Evolutionary conservation across 2,329 filamentous ascomycete genomes (phyloP).

Genomic region (Fusarium beomiforme): DNA sequence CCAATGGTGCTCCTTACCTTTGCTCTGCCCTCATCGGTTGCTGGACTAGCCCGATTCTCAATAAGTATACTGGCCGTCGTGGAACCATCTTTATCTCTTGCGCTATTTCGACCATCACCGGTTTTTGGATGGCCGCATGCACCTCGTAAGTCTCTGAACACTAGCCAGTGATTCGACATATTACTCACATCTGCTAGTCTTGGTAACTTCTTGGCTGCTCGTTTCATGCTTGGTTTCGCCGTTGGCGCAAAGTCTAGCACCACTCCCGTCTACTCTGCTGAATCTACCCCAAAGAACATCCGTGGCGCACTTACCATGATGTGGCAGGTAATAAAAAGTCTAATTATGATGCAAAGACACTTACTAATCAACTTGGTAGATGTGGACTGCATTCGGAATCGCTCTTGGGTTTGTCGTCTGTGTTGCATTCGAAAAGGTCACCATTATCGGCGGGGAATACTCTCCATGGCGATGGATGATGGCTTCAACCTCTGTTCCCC

Average conservation of each 20-base stretch:
- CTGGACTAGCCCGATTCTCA: conserved; percentile 56
- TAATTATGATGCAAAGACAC: accelerated
- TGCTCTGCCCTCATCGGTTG: conserved; percentile 54
- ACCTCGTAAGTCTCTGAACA: conserved; percentile 59
- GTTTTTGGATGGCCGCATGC: conserved; percentile 65
- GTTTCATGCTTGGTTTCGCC: conserved; percentile 50
- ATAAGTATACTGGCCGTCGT: conserved; percentile 69
- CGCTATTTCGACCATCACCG: conserved; percentile 59
- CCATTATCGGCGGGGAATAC: conserved; percentile 47
- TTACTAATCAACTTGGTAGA: not conserved
- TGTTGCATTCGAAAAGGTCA: conserved; percentile 44
- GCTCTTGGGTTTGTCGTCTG: conserved; percentile 52
- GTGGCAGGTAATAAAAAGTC: conserved; percentile 42
- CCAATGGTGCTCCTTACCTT: conserved; percentile 66
- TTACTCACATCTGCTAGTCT: not conserved
- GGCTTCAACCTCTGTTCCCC: conserved; percentile 63
- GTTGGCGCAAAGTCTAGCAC: conserved; percentile 52
- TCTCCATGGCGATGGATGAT: conserved; percentile 53
- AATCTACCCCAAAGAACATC: conserved; percentile 51
- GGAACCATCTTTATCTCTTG: conserved; percentile 73
- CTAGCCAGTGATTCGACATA: accelerated
- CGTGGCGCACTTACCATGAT: conserved; percentile 53
- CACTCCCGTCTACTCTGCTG: conserved; percentile 49
- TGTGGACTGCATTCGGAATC: conserved; percentile 52
- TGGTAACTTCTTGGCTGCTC: conserved; percentile 45